A percentile compares a stretch with the other conserved stretches of the same genome.
These are phyloP conservation scores for Phycomyces blakesleeanus DNA, from an alignment of 192 early-diverging fungal species.

Conservation along the genomic window DNA sequence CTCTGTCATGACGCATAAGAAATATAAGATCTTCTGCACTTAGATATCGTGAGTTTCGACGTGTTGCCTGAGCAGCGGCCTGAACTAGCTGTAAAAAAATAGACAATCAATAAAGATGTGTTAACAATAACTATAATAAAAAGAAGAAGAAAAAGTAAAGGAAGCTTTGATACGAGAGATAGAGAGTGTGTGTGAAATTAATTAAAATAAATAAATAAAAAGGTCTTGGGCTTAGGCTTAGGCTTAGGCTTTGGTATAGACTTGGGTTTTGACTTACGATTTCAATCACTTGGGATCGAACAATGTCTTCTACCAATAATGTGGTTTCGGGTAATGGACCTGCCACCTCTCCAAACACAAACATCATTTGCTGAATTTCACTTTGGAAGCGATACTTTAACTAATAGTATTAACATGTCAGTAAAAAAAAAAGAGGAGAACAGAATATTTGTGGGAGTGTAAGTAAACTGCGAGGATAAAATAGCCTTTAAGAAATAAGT, in stretches of 20 bases:
- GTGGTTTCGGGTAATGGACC: constrained; percentile 88
- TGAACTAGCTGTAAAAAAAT: constrained; percentile 64
- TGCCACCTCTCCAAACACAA: constrained; percentile 92
- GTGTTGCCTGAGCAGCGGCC: constrained; percentile 81
- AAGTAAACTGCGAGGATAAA: no score
- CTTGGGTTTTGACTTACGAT: constrained; percentile 78
- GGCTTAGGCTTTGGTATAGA: no score
- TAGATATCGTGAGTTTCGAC: constrained; percentile 77
- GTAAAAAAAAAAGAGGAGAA: no score
- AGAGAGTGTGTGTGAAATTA: no score
- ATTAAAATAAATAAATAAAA: no score
- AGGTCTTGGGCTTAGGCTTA: no score
- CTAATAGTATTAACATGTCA: no score
- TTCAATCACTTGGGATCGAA: constrained; percentile 90
- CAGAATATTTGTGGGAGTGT: no score
- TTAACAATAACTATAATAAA: no score
- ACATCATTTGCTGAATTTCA: constrained; percentile 99
- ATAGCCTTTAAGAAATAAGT: no score
- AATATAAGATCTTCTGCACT: constrained; percentile 93
- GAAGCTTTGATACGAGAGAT: no score
- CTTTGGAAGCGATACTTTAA: constrained; percentile 42
- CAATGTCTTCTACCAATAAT: constrained; percentile 92
- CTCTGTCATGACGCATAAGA: constrained; percentile 91
- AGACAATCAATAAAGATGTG: background rate
- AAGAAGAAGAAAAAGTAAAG: no score